These are phyloP conservation scores for Pelargonium citronellum DNA, from an alignment of 441 rosid genomes.

Conservation along the genomic window DNA sequence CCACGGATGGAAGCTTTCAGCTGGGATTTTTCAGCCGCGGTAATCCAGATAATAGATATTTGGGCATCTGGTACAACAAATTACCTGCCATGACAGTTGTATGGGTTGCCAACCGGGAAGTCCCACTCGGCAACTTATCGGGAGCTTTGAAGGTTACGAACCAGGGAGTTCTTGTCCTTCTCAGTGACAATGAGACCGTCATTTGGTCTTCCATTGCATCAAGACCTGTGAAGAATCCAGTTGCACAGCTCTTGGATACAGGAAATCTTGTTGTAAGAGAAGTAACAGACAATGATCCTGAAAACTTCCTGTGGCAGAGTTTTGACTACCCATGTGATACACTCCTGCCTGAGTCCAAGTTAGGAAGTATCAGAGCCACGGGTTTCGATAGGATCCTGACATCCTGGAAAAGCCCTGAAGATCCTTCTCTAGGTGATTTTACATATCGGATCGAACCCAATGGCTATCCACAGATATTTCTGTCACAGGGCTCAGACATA, in stretches of 20 bases:
- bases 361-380: background rate
- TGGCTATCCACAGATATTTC: constrained; percentile 20
- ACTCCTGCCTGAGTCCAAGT: background rate
- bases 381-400: background rate
- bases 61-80: constrained; percentile 6
- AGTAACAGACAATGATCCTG: background rate
- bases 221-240: background rate
- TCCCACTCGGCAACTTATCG: background rate
- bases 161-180: background rate
- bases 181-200: background rate
- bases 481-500: background rate
- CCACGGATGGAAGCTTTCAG: background rate
- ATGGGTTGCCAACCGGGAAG: constrained; percentile 4
- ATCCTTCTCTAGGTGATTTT: constrained; percentile 10
- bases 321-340: background rate
- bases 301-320: background rate
- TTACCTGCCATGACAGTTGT: background rate
- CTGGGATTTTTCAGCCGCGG: background rate
- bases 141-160: background rate
- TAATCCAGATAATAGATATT: background rate
- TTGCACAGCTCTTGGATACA: background rate
- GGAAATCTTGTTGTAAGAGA: background rate
- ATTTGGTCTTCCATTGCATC: constrained; percentile 3
- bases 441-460: constrained; percentile 5
- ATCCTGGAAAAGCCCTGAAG: background rate